Conservation (phyloP, 495 filamentous ascomycete genomes). For the Lasiosphaeris hirsuta region DNA sequence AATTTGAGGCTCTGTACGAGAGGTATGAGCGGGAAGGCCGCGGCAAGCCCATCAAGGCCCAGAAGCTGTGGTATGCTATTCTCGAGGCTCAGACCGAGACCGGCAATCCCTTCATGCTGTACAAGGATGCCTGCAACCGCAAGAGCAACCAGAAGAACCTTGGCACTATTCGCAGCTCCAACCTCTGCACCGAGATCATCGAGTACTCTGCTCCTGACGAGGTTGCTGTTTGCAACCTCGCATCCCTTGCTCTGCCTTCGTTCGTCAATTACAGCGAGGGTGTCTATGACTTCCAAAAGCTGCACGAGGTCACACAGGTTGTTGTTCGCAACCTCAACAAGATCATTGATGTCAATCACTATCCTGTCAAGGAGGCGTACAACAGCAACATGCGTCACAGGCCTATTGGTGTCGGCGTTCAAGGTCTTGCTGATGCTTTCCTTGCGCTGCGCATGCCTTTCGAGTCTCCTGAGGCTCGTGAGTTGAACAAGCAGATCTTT, state of each 20-base stretch:
- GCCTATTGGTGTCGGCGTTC: conserved; percentile 92
- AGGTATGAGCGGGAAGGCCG: conserved; percentile 88
- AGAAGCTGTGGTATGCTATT: conserved; percentile 99
- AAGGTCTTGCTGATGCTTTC: conserved; percentile 98
- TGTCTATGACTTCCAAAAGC: conserved; percentile 87
- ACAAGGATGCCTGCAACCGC: conserved; percentile 96
- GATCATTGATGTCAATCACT: conserved; percentile 96
- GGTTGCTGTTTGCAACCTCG: conserved; percentile 97
- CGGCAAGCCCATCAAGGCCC: conserved; percentile 87
- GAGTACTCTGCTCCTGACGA: conserved; percentile 97
- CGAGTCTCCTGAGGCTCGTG: conserved; percentile 86
- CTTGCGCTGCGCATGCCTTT: conserved; percentile 94
- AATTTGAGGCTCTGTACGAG: conserved; percentile 93
- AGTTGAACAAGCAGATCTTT: conserved; percentile 97
- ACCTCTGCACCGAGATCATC: conserved; percentile 96
- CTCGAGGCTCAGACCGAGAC: conserved; percentile 98
- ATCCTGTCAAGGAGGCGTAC: conserved; percentile 88
- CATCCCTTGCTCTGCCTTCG: conserved; percentile 85
- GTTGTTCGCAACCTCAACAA: conserved; percentile 92
- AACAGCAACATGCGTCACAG: conserved; percentile 94
- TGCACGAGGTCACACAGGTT: conserved; percentile 88
- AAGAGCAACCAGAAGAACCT: conserved; percentile 99
- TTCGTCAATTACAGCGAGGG: conserved; percentile 81
- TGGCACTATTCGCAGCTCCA: conserved; percentile 95
- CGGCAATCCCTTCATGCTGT: conserved; percentile 98